phyloP scores from a whole-genome alignment of 352 stramenopile species.

The Halophytophthora batemanensis region DNA sequence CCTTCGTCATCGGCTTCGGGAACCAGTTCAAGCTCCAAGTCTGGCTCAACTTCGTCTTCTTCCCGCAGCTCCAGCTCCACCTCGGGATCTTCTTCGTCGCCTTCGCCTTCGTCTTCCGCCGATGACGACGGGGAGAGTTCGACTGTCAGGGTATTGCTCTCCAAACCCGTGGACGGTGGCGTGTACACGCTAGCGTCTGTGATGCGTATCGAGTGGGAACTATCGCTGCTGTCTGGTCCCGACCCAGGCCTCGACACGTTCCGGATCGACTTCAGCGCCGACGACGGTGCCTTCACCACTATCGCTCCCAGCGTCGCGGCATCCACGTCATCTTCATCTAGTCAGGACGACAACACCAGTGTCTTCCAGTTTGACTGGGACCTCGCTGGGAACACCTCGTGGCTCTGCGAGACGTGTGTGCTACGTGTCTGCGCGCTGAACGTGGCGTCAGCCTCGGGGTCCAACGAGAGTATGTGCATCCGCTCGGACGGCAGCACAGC shows the following conservation, averaged over 20 bases:
- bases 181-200: slow-evolving; percentile 43
- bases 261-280: slow-evolving; percentile 45
- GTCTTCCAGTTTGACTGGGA: slow-evolving; percentile 49
- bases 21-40: slow-evolving; percentile 1
- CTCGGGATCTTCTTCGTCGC: slow-evolving; percentile 5
- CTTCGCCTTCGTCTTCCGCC: slow-evolving; percentile 7
- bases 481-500: slow-evolving; percentile 35
- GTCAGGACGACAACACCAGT: slow-evolving; percentile 4
- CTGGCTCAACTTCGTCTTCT: too few relatives aligned
- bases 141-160: slow-evolving; percentile 31
- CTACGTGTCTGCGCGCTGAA: slow-evolving; percentile 37
- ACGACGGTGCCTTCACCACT: slow-evolving; percentile 31
- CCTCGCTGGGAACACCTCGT: slow-evolving; percentile 32
- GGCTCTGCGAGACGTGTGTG: slow-evolving; percentile 44
- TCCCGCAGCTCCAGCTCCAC: too few relatives aligned
- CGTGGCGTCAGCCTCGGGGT: slow-evolving; percentile 8
- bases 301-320: slow-evolving; percentile 24
- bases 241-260: slow-evolving; percentile 26
- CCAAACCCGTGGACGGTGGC: slow-evolving; percentile 33
- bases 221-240: slow-evolving; percentile 20
- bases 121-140: too few relatives aligned
- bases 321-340: slow-evolving; percentile 2
- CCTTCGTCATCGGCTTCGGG: background rate
- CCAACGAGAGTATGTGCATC: slow-evolving; percentile 34
- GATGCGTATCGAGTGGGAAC: slow-evolving; percentile 42